Conservation (phyloP, 139 green algal species). For the Chlorella sp. region DNA sequence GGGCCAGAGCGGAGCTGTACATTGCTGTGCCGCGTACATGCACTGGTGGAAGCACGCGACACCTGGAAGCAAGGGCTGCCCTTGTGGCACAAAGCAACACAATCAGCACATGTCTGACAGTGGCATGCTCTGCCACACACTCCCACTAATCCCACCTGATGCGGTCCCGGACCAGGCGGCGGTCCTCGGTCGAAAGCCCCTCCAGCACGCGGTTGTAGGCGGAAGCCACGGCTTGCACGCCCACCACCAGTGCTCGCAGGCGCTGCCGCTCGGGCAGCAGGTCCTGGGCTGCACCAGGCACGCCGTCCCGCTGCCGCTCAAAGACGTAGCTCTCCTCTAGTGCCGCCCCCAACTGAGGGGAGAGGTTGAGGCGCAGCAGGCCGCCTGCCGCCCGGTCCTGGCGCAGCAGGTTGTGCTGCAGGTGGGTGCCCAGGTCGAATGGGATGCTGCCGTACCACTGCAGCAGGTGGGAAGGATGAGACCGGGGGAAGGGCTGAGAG, state of each 20-base stretch:
- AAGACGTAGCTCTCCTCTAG: slow-evolving; percentile 64
- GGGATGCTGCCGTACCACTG: slow-evolving; percentile 81
- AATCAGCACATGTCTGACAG: no score
- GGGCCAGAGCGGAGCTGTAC: no score
- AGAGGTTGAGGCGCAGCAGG: slow-evolving; percentile 85
- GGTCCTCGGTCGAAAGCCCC: slow-evolving; percentile 77
- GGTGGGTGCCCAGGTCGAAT: slow-evolving; percentile 61
- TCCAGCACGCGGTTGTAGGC: slow-evolving; percentile 60
- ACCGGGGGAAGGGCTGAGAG: no score
- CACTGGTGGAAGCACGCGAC: no score
- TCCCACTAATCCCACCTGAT: slow-evolving; percentile 81
- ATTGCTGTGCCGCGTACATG: no score
- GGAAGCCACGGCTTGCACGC: slow-evolving; percentile 20
- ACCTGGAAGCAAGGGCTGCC: no score
- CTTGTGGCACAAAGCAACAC: no score
- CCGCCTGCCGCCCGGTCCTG: slow-evolving; percentile 72
- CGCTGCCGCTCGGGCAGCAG: slow-evolving; percentile 15
- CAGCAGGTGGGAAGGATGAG: background rate
- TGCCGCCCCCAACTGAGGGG: slow-evolving; percentile 78
- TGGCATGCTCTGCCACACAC: no score
- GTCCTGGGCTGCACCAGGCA: background rate
- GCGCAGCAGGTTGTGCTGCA: slow-evolving; percentile 70
- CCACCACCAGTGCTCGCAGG: background rate
- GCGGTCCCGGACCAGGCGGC: slow-evolving; percentile 85
- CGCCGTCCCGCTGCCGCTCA: slow-evolving; percentile 5